Conservation (phyloP, 305 asterid species). For the Coffea humblotiana region DNA sequence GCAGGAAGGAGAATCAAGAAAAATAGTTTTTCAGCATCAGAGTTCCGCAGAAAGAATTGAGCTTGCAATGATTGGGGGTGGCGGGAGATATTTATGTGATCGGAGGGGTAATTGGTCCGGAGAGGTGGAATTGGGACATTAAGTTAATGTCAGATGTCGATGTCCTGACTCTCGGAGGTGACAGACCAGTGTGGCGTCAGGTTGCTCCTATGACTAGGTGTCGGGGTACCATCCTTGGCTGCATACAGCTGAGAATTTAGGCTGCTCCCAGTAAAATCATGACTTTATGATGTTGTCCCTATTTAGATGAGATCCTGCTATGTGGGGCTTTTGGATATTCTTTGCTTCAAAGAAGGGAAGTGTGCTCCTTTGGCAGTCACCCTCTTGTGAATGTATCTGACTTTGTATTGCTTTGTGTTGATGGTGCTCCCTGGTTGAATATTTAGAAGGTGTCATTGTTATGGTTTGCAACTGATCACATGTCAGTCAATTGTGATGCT, state of each 20-base stretch:
- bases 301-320: conserved; percentile 1
- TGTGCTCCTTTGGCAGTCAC: neutral
- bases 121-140: conserved; percentile 80
- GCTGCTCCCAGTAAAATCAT: conserved; percentile 6
- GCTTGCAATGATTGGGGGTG: conserved; percentile 83
- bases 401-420: conserved; percentile 15
- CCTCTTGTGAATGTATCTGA: conserved; percentile 9
- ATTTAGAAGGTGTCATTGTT: neutral
- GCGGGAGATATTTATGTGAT: conserved; percentile 79
- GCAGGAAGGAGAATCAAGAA: conserved; percentile 67
- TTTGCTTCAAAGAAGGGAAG: conserved; percentile 7
- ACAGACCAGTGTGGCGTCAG: conserved; percentile 80
- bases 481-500: conserved; percentile 18
- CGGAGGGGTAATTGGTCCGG: conserved; percentile 94
- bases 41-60: conserved; percentile 77
- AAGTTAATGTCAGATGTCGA: conserved; percentile 73
- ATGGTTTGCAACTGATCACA: conserved; percentile 15
- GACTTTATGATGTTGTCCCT: conserved; percentile 10
- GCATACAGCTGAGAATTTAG: conserved; percentile 80
- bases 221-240: conserved; percentile 86
- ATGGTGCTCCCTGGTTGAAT: conserved; percentile 10
- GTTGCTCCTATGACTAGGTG: conserved; percentile 90
- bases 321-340: neutral
- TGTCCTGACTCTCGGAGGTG: conserved; percentile 72
- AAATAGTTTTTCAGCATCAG: conserved; percentile 70